phyloP scores from a whole-genome alignment of 2,329 filamentous ascomycete genomes.

The Camptophora hylomeconis region DNA sequence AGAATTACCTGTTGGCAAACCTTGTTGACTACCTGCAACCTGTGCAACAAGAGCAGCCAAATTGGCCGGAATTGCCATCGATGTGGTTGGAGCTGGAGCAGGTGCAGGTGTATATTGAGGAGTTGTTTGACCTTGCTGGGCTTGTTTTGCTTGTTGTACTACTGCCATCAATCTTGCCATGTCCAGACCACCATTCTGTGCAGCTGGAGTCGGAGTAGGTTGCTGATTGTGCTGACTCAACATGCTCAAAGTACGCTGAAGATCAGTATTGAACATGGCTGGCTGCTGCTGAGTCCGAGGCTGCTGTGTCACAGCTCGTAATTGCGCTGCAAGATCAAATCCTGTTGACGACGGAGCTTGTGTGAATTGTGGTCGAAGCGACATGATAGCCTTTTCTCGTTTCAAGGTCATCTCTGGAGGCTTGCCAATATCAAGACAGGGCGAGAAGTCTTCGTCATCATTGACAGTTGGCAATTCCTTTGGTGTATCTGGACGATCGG shows the following conservation, averaged over 20 bases:
- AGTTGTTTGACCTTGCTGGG: constrained; percentile 19
- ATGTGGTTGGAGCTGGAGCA: constrained; percentile 1
- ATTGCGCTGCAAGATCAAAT: constrained; percentile 19
- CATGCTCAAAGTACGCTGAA: constrained; percentile 23
- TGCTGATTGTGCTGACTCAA: constrained; percentile 23
- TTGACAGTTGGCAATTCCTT: constrained; percentile 30
- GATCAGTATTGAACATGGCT: constrained; percentile 7
- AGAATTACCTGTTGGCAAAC: constrained; percentile 7
- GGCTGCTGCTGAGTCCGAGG: constrained; percentile 18
- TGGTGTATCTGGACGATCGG: constrained; percentile 33
- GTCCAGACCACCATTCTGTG: constrained; percentile 1
- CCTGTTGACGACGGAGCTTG: constrained; percentile 1
- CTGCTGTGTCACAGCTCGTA: constrained; percentile 18
- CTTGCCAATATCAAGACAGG: constrained; percentile 29
- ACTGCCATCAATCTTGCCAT: constrained; percentile 4
- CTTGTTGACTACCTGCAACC: constrained; percentile 1
- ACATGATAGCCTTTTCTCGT: constrained; percentile 27
- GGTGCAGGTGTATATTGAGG: constrained; percentile 21
- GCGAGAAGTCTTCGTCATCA: constrained; percentile 26
- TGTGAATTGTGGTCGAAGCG: constrained; percentile 15
- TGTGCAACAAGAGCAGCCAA: constrained; percentile 6
- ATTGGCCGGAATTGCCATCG: constrained; percentile 1
- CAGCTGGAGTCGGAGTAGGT: constrained; percentile 10
- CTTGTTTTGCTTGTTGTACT: constrained; percentile 20
- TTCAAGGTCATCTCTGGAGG: constrained; percentile 26